A percentile compares a stretch with the other conserved stretches of the same genome.
phyloP scores from a whole-genome alignment of 2,329 filamentous ascomycete genomes.

The Chaetomiaceae sp. region DNA sequence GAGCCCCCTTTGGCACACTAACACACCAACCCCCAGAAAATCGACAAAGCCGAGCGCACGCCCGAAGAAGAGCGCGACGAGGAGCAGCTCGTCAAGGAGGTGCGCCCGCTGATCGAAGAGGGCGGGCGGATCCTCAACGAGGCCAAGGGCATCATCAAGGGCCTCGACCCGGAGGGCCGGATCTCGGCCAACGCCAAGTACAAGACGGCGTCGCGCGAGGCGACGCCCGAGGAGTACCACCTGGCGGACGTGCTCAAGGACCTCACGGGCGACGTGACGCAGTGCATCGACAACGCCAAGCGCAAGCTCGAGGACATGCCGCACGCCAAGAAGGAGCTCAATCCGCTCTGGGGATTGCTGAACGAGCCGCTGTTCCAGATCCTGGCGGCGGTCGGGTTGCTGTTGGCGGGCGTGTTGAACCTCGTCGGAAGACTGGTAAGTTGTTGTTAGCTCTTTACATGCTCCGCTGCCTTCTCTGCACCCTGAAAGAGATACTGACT shows the following conservation, averaged over 20 bases:
- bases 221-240: conserved; percentile 74
- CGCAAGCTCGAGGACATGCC: conserved; percentile 89
- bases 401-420: conserved; percentile 76
- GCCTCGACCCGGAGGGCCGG: conserved; percentile 80
- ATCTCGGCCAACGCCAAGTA: conserved; percentile 83
- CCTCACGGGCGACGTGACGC: conserved; percentile 72
- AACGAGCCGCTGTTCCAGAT: conserved; percentile 89
- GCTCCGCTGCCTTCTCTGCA: background rate
- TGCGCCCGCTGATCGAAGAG: conserved; percentile 85
- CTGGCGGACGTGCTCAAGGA: conserved; percentile 83
- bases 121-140: conserved; percentile 76
- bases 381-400: conserved; percentile 76
- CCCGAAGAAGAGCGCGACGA: conserved; percentile 86
- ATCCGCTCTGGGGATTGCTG: conserved; percentile 78
- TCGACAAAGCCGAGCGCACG: conserved; percentile 72
- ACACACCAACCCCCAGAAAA: conserved; percentile 47
- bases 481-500: conserved; percentile 18
- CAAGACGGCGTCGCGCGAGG: conserved; percentile 66
- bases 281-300: conserved; percentile 81
- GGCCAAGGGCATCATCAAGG: conserved; percentile 79
- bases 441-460: too few relatives aligned
- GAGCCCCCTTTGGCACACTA: background rate
- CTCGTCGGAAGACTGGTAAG: conserved; percentile 68
- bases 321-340: conserved; percentile 89
- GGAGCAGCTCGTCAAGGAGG: conserved; percentile 77